Conservation (phyloP, 2,329 filamentous ascomycete species). For the Metarhizium guizhouense region DNA sequence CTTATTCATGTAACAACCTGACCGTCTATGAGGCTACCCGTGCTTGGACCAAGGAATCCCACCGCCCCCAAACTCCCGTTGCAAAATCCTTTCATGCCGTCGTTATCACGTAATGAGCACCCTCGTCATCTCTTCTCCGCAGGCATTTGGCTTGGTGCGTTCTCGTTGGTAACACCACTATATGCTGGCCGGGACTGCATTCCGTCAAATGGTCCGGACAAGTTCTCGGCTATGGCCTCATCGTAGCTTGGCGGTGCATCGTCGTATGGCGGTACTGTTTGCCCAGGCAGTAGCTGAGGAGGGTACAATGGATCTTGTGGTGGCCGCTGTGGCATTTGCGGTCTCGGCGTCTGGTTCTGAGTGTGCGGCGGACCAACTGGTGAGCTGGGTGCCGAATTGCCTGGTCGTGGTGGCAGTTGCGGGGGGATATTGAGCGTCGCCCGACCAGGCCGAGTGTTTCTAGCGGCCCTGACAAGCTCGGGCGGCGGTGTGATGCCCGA, state of each 20-base stretch:
- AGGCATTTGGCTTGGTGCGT: constrained; percentile 43
- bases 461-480: constrained; percentile 58
- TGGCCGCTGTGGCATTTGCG: constrained; percentile 18
- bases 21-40: background rate
- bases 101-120: constrained; percentile 6
- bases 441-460: constrained; percentile 27
- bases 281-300: constrained; percentile 40
- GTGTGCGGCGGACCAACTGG: constrained; percentile 12
- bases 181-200: constrained; percentile 54
- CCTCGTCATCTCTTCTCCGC: constrained; percentile 28
- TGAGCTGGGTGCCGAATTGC: constrained; percentile 14
- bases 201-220: constrained; percentile 61
- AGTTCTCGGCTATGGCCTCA: constrained; percentile 74
- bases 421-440: constrained; percentile 26
- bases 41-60: background rate
- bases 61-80: background rate
- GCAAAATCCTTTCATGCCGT: background rate
- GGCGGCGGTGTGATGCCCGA: constrained; percentile 79
- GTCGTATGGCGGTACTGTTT: constrained; percentile 41
- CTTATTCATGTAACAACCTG: background rate
- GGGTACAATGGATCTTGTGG: constrained; percentile 46
- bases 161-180: constrained; percentile 53
- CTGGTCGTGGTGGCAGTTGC: constrained; percentile 25
- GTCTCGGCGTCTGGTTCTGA: constrained; percentile 9
- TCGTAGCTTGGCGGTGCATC: constrained; percentile 94